These are phyloP conservation scores for Yamadazyma sp. DNA, from an alignment of 805 yeast species.

Conservation along the genomic window DNA sequence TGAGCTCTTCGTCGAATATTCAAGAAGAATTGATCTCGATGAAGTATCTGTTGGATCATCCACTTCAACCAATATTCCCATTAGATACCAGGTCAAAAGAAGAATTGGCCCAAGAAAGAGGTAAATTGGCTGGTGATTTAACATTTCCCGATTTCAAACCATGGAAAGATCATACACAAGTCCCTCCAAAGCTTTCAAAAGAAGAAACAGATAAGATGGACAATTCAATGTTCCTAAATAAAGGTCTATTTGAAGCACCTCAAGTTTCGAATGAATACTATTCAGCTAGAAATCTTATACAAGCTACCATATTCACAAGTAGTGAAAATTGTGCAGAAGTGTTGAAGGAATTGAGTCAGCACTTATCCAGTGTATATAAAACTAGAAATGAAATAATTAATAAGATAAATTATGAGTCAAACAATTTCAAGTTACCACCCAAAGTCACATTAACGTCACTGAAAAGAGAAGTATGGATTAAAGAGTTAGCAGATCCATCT, in stretches of 20 bases:
- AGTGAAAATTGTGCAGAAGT: conserved; percentile 33
- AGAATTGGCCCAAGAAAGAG: conserved; percentile 4
- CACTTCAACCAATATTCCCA: conserved; percentile 32
- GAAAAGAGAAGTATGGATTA: conserved; percentile 81
- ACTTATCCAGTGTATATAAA: conserved; percentile 34
- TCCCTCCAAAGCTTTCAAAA: conserved; percentile 18
- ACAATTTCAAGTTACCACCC: conserved; percentile 72
- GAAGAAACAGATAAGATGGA: conserved; percentile 54
- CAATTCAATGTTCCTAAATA: conserved; percentile 50
- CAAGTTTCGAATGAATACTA: conserved; percentile 62
- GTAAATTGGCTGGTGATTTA: conserved; percentile 7
- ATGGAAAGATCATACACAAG: conserved; percentile 56
- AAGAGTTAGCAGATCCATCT: conserved; percentile 66
- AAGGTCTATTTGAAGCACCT: conserved; percentile 69
- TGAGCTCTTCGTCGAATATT: conserved; percentile 11
- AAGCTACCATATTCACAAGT: conserved; percentile 38
- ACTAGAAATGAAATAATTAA: conserved; percentile 40
- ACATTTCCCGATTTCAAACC: conserved; percentile 70
- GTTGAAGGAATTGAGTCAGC: conserved; percentile 35
- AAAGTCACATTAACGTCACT: conserved; percentile 87
- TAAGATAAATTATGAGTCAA: conserved; percentile 31
- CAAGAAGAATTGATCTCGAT: conserved; percentile 33
- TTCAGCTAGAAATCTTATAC: conserved; percentile 63
- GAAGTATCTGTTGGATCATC: conserved; percentile 36
- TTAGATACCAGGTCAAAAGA: conserved; percentile 16